A percentile compares a stretch with the other conserved stretches of the same genome.
These are phyloP conservation scores for Citrus cavaleriei DNA, from an alignment of 345 rosid species.

Conservation along the genomic window DNA sequence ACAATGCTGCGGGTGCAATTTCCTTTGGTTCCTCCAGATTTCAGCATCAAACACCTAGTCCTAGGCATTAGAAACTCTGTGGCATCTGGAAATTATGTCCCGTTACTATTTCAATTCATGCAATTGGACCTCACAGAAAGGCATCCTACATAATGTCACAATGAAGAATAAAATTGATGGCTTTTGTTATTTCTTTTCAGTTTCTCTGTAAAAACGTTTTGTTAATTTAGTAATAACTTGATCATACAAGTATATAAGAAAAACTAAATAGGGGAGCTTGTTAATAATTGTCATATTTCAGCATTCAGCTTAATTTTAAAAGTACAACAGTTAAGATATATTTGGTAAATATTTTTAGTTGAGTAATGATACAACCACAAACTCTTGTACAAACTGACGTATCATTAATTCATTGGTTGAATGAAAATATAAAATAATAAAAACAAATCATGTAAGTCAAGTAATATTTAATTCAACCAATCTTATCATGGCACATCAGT, in stretches of 20 bases:
- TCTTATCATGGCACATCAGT: fast-evolving
- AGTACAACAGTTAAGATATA: too few relatives aligned
- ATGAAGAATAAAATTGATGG: not conserved
- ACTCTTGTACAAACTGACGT: too few relatives aligned
- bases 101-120: not conserved
- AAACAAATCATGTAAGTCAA: too few relatives aligned
- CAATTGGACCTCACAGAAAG: not conserved
- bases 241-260: not conserved
- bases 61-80: constrained; percentile 17
- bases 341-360: too few relatives aligned
- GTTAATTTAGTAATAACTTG: not conserved
- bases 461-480: too few relatives aligned
- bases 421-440: too few relatives aligned
- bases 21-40: constrained; percentile 41
- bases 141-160: not conserved
- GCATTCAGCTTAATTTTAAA: too few relatives aligned
- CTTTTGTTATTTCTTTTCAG: not conserved
- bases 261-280: too few relatives aligned
- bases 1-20: constrained; percentile 26
- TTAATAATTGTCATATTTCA: too few relatives aligned
- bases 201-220: not conserved
- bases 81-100: not conserved
- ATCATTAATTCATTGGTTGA: too few relatives aligned
- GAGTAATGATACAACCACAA: too few relatives aligned
- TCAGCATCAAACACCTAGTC: constrained; percentile 26